Percentiles rank a stretch among this genome's conserved stretches.
Conservation (phyloP, 2,329 filamentous ascomycete genomes). For the Daldinia eschscholtzii region DNA sequence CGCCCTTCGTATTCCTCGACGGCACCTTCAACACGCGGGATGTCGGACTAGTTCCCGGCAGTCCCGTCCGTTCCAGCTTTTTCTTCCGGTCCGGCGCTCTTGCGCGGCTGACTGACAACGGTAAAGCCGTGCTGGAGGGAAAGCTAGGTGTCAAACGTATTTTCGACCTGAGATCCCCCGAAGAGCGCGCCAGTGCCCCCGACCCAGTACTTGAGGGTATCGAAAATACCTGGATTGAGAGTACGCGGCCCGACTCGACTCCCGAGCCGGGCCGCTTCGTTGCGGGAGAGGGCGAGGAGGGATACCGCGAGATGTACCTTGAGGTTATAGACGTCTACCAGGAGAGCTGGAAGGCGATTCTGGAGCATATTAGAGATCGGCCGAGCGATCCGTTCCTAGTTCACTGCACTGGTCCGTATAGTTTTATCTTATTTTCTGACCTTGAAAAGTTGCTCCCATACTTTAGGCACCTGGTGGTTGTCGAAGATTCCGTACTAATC, state of each 20-base stretch:
- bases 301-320: conserved; percentile 62
- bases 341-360: conserved; percentile 58
- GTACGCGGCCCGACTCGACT: conserved; percentile 53
- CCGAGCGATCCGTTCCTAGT: conserved; percentile 62
- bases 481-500: conserved; percentile 12
- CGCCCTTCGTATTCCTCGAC: conserved; percentile 62
- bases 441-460: not conserved
- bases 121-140: conserved; percentile 54
- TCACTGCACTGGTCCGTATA: conserved; percentile 65
- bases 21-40: conserved; percentile 67
- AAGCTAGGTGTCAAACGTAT: conserved; percentile 59
- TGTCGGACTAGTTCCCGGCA: conserved; percentile 60
- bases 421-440: not conserved
- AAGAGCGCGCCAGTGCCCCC: conserved; percentile 59
- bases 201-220: conserved; percentile 61
- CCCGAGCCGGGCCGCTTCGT: conserved; percentile 59
- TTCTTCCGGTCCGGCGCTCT: conserved; percentile 64
- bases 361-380: conserved; percentile 63
- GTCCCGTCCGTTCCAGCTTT: conserved; percentile 57
- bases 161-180: conserved; percentile 64
- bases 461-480: conserved; percentile 1
- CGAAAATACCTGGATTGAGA: conserved; percentile 61
- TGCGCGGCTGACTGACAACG: conserved; percentile 52
- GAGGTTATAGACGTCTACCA: conserved; percentile 60
- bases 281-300: conserved; percentile 59